Conservation (phyloP, 176 grass and related monocot species). For the Lolium rigidum region DNA sequence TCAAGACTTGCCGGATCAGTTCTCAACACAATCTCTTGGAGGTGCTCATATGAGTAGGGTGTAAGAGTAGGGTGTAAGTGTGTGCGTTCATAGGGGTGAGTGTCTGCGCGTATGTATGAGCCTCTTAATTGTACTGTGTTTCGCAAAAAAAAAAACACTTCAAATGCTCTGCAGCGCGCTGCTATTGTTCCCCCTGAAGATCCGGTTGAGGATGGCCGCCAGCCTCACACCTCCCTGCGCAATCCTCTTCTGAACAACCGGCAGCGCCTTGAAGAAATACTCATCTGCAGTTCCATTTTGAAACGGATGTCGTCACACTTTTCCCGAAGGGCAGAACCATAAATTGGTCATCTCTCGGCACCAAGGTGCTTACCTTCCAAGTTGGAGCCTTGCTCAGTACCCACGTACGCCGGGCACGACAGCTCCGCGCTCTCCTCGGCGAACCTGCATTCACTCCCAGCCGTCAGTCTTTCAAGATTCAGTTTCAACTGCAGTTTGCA, state of each 20-base stretch:
- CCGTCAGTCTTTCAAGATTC: background rate
- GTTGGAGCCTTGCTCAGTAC: slow-evolving; percentile 50
- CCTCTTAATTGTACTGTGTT: too few species aligned
- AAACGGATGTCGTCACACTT: background rate
- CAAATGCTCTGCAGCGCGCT: slow-evolving; percentile 34
- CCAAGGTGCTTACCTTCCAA: slow-evolving; percentile 48
- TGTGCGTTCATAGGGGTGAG: too few species aligned
- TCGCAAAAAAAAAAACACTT: background rate
- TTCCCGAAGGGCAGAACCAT: too few species aligned
- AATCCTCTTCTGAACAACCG: slow-evolving; percentile 58
- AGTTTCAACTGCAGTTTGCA: background rate
- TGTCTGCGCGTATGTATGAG: too few species aligned
- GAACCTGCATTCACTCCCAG: slow-evolving; percentile 42
- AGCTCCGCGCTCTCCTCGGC: slow-evolving; percentile 52
- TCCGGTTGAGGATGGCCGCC: slow-evolving; percentile 49
- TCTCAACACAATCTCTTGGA: too few species aligned
- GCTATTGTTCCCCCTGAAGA: slow-evolving; percentile 31
- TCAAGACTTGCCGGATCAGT: too few species aligned
- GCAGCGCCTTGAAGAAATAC: slow-evolving; percentile 58
- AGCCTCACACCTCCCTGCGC: slow-evolving; percentile 58
- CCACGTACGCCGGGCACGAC: slow-evolving; percentile 57
- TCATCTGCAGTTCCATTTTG: slow-evolving; percentile 43
- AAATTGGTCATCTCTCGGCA: background rate
- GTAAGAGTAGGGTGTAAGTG: too few species aligned
- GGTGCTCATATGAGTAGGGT: too few species aligned